Evolutionary conservation across 2,329 filamentous ascomycete genomes (phyloP), one percentile per base, ranked within the genome.

Genomic region (Fusarium neocosmosporiellum): DNA sequence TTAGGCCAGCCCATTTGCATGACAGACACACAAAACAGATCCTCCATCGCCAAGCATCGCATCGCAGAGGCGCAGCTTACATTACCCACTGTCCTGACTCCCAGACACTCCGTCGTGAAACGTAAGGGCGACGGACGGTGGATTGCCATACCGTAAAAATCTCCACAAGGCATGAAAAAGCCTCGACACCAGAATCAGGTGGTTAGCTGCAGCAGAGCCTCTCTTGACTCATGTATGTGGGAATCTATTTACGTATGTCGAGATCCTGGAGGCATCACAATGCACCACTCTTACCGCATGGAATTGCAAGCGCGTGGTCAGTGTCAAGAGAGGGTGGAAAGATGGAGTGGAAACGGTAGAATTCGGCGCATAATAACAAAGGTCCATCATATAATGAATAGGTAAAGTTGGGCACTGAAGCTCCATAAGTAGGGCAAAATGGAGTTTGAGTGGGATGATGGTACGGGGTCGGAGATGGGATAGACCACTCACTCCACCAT

Each of bases 71-170:
- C 33, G 53, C 53, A 57, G 53, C 33, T n/a, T 36, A 4, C 29
- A 53, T 31, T 55, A 57, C 13, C 53, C 53, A 37, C 53, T 24
- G 22, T 27, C 53, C 31, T 36, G 31, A 34, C 22, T 57, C 31
- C 20, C 31, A 33, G 53, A 34, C 33, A 22, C 53, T 36, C 53
- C 53, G 53, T 37, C 22, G 14, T 41, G 46, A 54, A 62, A 62
- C 43, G 59, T 34, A 33, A 46, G 43, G 48, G 57, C 57, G 57
- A 22, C 55, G n/a, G 57, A 22, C 55, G 18, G 55, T 48, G 58
- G 41, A 24, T 39, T 60, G 24, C 16, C 20, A 48, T 60, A 48
- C 27, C 39, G 29, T 60, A 60, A 33, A 18, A 43, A 59, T 39
- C 27, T 46, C 58, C 58, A 60, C 58, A 20, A 18, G 37, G n/a